Evolutionary conservation across 345 rosid species (phyloP).

Genomic region (Mallotus nudiflorus): DNA sequence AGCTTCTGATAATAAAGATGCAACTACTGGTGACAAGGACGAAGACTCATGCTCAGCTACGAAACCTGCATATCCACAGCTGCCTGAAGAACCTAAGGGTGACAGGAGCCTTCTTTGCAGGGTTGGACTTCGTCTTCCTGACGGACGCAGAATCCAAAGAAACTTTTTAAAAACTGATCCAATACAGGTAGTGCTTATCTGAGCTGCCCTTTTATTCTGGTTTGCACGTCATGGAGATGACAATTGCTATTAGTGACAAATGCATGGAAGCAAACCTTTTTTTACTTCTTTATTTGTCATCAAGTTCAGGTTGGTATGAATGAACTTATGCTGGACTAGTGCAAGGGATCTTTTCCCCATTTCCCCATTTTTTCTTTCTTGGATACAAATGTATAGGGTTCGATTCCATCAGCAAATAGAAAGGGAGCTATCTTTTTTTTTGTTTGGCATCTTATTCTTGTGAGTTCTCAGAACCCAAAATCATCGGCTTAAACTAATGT

Average conservation of each 20-base stretch:
- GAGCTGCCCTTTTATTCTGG: background rate
- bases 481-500: background rate
- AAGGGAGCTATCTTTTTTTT: background rate
- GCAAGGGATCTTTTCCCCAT: no score
- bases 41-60: conserved; percentile 41
- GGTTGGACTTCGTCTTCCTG: conserved; percentile 94
- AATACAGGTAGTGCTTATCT: conserved; percentile 51
- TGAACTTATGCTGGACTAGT: background rate
- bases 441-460: background rate
- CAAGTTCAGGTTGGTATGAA: background rate
- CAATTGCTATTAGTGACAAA: background rate
- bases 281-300: background rate
- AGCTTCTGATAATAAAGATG: conserved; percentile 25
- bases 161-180: conserved; percentile 75
- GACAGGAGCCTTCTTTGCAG: conserved; percentile 76
- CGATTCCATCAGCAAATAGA: background rate
- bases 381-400: background rate
- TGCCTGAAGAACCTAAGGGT: conserved; percentile 91
- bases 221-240: background rate
- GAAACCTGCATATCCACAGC: conserved; percentile 59
- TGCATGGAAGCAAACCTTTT: background rate
- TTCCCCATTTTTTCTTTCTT: background rate
- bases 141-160: conserved; percentile 86
- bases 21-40: conserved; percentile 28
- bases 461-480: background rate